Conservation (phyloP, 345 rosid genomes). For the Syzygium grande region DNA sequence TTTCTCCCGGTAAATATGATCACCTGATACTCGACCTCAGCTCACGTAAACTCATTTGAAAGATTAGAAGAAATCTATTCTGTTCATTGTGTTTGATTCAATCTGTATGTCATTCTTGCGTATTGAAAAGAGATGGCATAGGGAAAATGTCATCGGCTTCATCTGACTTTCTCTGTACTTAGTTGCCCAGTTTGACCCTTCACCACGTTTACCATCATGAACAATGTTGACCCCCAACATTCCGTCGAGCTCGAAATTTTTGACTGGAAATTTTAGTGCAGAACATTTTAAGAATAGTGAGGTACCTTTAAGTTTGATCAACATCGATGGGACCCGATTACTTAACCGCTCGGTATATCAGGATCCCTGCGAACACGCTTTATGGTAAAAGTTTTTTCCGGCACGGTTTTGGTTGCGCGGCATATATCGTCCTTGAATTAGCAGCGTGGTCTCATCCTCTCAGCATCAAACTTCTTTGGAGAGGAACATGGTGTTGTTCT, state of each 20-base stretch:
- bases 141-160: background rate
- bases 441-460: too few relatives aligned
- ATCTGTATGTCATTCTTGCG: background rate
- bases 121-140: background rate
- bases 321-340: background rate
- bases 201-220: background rate
- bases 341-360: background rate
- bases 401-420: background rate
- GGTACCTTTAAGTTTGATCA: background rate
- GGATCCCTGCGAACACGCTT: background rate
- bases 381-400: background rate
- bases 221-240: background rate
- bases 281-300: background rate
- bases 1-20: background rate
- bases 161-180: background rate
- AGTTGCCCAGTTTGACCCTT: background rate
- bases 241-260: background rate
- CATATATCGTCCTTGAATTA: background rate
- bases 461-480: background rate
- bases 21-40: rapidly evolving
- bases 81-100: background rate
- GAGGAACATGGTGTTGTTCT: background rate
- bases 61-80: background rate
- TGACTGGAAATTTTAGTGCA: background rate
- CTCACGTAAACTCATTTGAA: background rate